A percentile compares a stretch with the other conserved stretches of the same genome.
Conservation (phyloP, 352 stramenopile genomes). For the Globisporangium spiculum region DNA sequence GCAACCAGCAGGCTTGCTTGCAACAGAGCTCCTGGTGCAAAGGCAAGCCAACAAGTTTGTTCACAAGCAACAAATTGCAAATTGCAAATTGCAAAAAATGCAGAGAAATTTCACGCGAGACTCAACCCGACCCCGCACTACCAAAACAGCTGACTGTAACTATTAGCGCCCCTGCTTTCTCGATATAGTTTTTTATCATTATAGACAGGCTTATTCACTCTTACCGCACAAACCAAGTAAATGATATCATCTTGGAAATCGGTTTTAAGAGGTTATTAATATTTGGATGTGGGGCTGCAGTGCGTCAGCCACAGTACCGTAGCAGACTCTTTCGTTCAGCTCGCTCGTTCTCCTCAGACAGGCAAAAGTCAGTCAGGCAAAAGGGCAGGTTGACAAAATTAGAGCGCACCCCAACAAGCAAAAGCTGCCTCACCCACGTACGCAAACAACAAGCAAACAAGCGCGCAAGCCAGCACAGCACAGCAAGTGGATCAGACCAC, state of each 20-base stretch:
- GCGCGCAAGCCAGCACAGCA: neutral
- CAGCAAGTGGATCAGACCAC: neutral
- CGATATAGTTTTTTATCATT: neutral
- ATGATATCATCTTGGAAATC: neutral
- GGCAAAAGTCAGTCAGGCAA: neutral
- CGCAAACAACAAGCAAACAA: conserved; percentile 1
- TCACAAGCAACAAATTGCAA: neutral
- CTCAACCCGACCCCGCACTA: conserved; percentile 5
- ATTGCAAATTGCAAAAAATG: neutral
- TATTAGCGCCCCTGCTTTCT: neutral
- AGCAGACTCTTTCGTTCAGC: neutral
- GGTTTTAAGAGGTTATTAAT: neutral
- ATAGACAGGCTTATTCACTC: neutral
- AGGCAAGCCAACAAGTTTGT: neutral
- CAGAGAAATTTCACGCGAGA: conserved; percentile 6
- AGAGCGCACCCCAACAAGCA: neutral
- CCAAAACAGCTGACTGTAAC: neutral
- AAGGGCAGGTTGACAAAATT: conserved; percentile 12
- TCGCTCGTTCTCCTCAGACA: neutral
- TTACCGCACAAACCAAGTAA: neutral
- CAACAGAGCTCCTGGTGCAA: neutral
- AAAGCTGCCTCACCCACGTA: neutral
- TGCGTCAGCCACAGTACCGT: neutral
- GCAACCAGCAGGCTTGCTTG: neutral
- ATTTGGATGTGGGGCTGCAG: neutral